These are phyloP conservation scores for Boechera retrofracta DNA, from an alignment of 345 rosid species.

Conservation along the genomic window DNA sequence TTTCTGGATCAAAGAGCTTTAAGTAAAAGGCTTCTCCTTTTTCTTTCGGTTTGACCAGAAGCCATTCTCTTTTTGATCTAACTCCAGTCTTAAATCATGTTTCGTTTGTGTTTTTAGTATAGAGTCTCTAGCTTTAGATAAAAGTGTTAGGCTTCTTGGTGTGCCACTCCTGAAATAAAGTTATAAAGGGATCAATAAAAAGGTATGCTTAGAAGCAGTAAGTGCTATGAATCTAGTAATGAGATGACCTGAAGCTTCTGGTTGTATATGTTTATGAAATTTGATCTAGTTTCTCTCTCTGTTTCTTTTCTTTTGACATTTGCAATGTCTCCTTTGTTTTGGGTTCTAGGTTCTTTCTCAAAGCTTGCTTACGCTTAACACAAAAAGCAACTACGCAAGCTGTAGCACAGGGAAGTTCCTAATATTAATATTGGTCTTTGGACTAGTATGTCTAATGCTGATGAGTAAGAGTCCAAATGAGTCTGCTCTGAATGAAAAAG, in stretches of 20 bases:
- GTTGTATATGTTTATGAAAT: slow-evolving; percentile 8
- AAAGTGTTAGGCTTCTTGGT: slow-evolving; percentile 14
- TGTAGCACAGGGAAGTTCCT: slow-evolving; percentile 93
- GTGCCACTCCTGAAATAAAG: not conserved
- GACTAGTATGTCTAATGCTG: slow-evolving; percentile 66
- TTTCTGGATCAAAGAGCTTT: slow-evolving; percentile 3
- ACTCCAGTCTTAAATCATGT: not conserved
- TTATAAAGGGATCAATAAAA: not conserved
- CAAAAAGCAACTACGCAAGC: slow-evolving; percentile 62
- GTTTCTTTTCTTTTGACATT: slow-evolving; percentile 20
- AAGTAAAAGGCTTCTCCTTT: slow-evolving; percentile 16
- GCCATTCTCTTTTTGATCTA: slow-evolving; percentile 13
- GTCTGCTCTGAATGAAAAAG: slow-evolving; percentile 45
- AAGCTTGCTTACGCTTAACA: slow-evolving; percentile 56
- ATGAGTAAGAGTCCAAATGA: slow-evolving; percentile 53
- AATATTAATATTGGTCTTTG: slow-evolving; percentile 64
- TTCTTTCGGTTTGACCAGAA: slow-evolving; percentile 14
- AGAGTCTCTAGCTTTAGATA: slow-evolving; percentile 12
- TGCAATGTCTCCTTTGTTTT: slow-evolving; percentile 30
- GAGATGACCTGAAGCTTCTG: slow-evolving; percentile 19
- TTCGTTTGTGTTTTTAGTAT: slow-evolving; percentile 1
- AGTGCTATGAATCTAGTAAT: slow-evolving; percentile 25
- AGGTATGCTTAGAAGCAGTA: not conserved
- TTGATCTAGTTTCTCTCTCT: slow-evolving; percentile 16
- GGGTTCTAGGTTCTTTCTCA: slow-evolving; percentile 71